Evolutionary conservation across 176 grass and related monocot species (phyloP).

Genomic region (Avena insularis): DNA sequence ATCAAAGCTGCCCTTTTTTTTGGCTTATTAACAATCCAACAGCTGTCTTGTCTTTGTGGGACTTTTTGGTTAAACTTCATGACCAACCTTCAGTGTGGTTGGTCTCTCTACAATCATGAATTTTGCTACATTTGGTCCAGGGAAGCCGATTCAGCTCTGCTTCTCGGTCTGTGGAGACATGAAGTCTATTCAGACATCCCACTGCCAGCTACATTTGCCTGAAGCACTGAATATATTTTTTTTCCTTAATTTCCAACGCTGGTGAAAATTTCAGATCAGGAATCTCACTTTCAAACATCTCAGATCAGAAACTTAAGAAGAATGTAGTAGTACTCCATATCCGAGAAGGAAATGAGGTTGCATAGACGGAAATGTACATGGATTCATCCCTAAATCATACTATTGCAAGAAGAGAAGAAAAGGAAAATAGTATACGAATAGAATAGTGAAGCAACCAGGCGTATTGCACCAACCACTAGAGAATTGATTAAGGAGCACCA

Average conservation of each 20-base stretch:
- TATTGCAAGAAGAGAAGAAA: constrained; percentile 31
- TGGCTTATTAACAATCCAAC: constrained; percentile 9
- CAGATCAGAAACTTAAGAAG: not conserved
- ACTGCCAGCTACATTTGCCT: not conserved
- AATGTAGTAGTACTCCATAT: not conserved
- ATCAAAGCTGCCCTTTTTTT: constrained; percentile 18
- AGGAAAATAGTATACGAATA: not conserved
- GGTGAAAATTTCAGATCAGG: too few relatives aligned
- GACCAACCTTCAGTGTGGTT: not conserved
- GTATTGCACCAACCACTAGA: constrained; percentile 39
- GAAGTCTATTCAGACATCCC: not conserved
- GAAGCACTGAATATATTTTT: not conserved
- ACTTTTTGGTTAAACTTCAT: not conserved
- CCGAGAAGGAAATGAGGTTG: not conserved
- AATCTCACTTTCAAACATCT: not conserved
- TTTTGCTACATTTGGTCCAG: not conserved
- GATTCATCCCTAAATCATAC: constrained; percentile 40
- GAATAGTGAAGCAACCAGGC: constrained; percentile 22
- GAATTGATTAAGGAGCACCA: constrained; percentile 44
- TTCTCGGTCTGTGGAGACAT: too few relatives aligned
- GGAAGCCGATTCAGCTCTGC: not conserved
- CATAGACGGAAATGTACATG: constrained; percentile 34
- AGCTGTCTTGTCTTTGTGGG: constrained; percentile 11
- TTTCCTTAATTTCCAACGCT: not conserved
- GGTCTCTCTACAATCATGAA: not conserved